Base-by-base conservation (phyloP, 2,329 filamentous ascomycete genomes). In the Phyllosticta paracitricarpa region DNA sequence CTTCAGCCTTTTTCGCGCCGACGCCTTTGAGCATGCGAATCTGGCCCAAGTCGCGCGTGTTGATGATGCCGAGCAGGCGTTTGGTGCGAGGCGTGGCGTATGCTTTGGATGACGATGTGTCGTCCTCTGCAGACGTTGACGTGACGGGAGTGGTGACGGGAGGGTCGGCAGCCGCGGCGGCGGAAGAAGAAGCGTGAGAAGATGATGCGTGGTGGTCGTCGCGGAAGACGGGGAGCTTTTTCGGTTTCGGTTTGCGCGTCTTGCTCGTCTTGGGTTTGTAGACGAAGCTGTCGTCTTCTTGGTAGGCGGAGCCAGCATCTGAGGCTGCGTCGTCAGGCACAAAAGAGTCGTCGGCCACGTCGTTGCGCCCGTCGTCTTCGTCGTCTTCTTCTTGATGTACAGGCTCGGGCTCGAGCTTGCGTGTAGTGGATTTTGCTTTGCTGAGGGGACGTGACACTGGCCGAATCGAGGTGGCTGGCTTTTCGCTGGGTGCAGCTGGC, bases 21-120 rank as follows among this genome's bases (percentile, higher is more conserved):
- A 91, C 85, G 1, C 88, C 88, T 51, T 84, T 84, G 1, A 91
- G 78, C 2, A 82, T 76, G 67, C 82, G 82, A 72, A 91, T 91
- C 69, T 82, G 78, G 14, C 76, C 76, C 19, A 87, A 74, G 63
- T 91, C 85, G 56, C 86, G 81, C 22, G 86, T 89, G 76, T 91
- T 91, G 74, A 91, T 83, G 67, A 91, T 87, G 55, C 82, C 78
- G 2, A 91, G 79, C 2, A 91, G 75, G 63, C 82, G 81, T 64
- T 79, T 79, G 6, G 86, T 86, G 3, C 84, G 79, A 1, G 85
- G 85, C 2, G 54, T 51, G 17, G 24, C 40, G 40, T 48, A 48
- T 17, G 40, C 17, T 48, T 48, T 48, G 22, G 53, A 30, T 57
- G 28, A 22, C 19, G 19, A 22, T 22, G 19, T 22, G 19, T 22